Evolutionary conservation across 768 basidiomycete genomes (phyloP), one percentile per base, ranked within the genome.

Genomic region (Rubroboletus pulcherrimus): DNA sequence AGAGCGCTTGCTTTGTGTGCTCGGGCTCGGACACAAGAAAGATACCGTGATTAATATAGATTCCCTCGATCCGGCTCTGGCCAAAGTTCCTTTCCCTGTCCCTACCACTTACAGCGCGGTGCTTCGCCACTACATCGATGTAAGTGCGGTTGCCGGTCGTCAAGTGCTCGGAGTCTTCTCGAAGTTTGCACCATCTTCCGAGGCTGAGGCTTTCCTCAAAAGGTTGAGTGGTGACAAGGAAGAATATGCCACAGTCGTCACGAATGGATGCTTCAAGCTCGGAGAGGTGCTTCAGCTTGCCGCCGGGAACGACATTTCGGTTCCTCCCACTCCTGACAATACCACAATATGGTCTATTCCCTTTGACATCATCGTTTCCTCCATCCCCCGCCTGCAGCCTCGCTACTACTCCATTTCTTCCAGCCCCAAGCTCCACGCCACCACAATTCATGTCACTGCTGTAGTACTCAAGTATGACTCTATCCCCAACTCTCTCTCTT

Each of bases 321-420:
- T 71, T 30, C 60, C 45, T 11, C 88, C 85, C n/a, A 86, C 78
- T 14, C 71, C 77, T n/a, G 81, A 81, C 61, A 92, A 90, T 69
- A 91, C 90, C 51, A 89, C 91, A 0, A 66, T 80, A 21, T 98
- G 96, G 97, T 62, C 79, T 10, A 96, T 98, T 63, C 96, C 97
- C 47, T 97, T 99, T 71, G 97, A 99, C 70, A 89, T 95, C 70
- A 87, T 99, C 61, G 86, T 99, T 51, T 98, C 95, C 7, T 86
- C 89, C 49, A 87, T 96, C 56, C 85, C 93, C 38, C 93, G 97
- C 60, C 82, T 99, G 19, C 96, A 98, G 70, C 94, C 97, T 34
- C 89, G 97, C 53, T 99, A 91, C 77, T 99, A 96, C 74, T 99
- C 97, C 34, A 98, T 99, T 71, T 98, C 97, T 9, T 98, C 95